These are phyloP conservation scores for Gossypium stocksii DNA, from an alignment of 345 rosid genomes.

Conservation along the genomic window DNA sequence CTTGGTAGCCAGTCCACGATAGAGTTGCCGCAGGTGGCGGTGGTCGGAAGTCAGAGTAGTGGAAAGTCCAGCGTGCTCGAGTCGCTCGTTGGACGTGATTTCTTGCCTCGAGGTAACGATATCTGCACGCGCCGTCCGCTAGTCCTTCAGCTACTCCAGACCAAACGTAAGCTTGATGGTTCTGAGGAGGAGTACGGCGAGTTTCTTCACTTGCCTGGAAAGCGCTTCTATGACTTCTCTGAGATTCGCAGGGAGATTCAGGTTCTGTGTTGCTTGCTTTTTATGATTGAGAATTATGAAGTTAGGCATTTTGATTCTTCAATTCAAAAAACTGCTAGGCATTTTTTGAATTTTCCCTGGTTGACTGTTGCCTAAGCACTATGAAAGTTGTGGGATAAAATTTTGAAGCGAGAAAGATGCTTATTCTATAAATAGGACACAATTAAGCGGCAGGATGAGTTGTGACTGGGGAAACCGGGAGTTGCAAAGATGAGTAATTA, in stretches of 20 bases:
- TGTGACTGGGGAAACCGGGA: background rate
- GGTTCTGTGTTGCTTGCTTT: slow-evolving; percentile 32
- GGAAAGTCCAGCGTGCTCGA: slow-evolving; percentile 98
- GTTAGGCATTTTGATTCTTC: background rate
- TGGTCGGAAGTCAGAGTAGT: slow-evolving; percentile 97
- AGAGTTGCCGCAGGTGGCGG: slow-evolving; percentile 98
- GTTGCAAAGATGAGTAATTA: slow-evolving; percentile 1
- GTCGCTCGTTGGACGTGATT: slow-evolving; percentile 94
- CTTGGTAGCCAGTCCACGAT: slow-evolving; percentile 86
- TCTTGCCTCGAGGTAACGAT: slow-evolving; percentile 85
- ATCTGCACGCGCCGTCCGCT: slow-evolving; percentile 98
- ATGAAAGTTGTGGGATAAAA: background rate
- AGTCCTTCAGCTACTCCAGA: slow-evolving; percentile 90
- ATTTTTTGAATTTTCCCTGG: background rate
- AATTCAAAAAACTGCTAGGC: background rate
- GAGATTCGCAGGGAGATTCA: slow-evolving; percentile 93
- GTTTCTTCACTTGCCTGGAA: slow-evolving; percentile 77
- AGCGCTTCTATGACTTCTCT: slow-evolving; percentile 79
- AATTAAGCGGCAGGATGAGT: background rate
- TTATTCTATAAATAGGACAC: background rate
- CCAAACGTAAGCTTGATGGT: slow-evolving; percentile 52
- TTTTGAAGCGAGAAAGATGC: background rate
- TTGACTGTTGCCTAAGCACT: background rate
- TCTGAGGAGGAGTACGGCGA: slow-evolving; percentile 91
- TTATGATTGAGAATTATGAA: background rate